Evolutionary conservation across 805 yeast species (phyloP).

Genomic region (Torulaspora maleeae): DNA sequence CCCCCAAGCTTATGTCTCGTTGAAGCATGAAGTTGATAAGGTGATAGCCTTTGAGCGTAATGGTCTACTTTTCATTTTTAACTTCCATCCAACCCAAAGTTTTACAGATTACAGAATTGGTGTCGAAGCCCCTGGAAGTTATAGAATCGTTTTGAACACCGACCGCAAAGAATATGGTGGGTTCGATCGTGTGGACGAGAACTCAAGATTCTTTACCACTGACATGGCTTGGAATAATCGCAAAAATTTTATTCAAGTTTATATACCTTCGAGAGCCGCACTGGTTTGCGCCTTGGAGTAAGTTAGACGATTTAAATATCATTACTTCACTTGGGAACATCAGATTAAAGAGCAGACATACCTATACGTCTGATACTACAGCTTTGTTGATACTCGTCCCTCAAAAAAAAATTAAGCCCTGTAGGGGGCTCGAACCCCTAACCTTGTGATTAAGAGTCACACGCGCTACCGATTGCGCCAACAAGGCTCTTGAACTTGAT

Average conservation of each 20-base stretch:
- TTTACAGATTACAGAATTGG: slow-evolving; percentile 87
- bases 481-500: slow-evolving; percentile 20
- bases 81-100: slow-evolving; percentile 82
- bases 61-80: slow-evolving; percentile 78
- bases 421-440: slow-evolving; percentile 29
- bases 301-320: not conserved
- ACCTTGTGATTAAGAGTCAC: slow-evolving; percentile 26
- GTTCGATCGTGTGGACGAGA: slow-evolving; percentile 61
- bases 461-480: slow-evolving; percentile 28
- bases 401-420: slow-evolving; percentile 22
- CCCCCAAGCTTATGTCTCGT: slow-evolving; percentile 75
- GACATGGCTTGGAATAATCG: slow-evolving; percentile 79
- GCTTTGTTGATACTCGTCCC: too few species aligned
- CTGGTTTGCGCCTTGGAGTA: slow-evolving; percentile 48
- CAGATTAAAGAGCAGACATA: too few species aligned
- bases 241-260: slow-evolving; percentile 67
- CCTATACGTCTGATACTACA: too few species aligned
- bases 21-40: slow-evolving; percentile 86
- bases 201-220: slow-evolving; percentile 59
- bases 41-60: slow-evolving; percentile 85
- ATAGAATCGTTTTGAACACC: slow-evolving; percentile 67
- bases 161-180: slow-evolving; percentile 78
- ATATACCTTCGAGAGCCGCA: slow-evolving; percentile 74
- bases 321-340: too few species aligned
- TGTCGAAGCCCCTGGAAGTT: slow-evolving; percentile 73